Evolutionary conservation across 1,284 basidiomycete species (phyloP).

Genomic region (Violaceomyces palustris): DNA sequence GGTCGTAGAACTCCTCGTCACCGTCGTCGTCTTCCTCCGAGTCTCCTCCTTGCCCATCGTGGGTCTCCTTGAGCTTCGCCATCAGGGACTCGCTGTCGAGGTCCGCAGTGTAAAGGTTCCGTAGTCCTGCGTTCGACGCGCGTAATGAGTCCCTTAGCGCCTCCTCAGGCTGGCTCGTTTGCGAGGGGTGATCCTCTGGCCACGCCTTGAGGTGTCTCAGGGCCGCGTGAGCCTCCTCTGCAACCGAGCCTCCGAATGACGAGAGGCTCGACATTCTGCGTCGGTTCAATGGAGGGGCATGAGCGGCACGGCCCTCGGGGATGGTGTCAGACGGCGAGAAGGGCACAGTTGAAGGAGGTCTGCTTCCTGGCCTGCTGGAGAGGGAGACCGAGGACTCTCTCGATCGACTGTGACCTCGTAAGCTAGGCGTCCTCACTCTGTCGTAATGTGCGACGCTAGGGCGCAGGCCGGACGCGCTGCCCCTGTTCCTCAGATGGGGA

Average conservation of each 20-base stretch:
- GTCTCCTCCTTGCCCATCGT: neutral
- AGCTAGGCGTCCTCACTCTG: constrained; percentile 35
- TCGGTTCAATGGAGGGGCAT: neutral
- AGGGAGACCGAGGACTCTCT: constrained; percentile 32
- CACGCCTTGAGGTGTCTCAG: too few relatives aligned
- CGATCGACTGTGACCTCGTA: constrained; percentile 31
- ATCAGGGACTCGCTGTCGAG: neutral
- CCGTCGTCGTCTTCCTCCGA: constrained; percentile 13
- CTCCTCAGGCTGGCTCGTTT: too few relatives aligned
- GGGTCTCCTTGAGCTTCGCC: neutral
- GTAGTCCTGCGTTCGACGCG: too few relatives aligned
- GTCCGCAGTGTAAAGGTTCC: too few relatives aligned
- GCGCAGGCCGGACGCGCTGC: constrained; percentile 24
- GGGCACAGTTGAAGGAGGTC: constrained; percentile 23
- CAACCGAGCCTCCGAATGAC: neutral
- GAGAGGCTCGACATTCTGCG: neutral
- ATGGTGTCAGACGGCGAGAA: constrained; percentile 20
- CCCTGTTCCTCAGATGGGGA: constrained; percentile 33
- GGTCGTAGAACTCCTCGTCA: constrained; percentile 32
- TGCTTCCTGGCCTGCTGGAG: constrained; percentile 16
- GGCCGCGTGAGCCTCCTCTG: too few relatives aligned
- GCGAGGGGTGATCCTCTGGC: too few relatives aligned
- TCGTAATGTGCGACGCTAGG: constrained; percentile 41
- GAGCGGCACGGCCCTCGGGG: constrained; percentile 8
- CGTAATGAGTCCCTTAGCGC: too few relatives aligned